Conservation (phyloP, 139 green algal species). For the Chlamydomonas schloesseri region DNA sequence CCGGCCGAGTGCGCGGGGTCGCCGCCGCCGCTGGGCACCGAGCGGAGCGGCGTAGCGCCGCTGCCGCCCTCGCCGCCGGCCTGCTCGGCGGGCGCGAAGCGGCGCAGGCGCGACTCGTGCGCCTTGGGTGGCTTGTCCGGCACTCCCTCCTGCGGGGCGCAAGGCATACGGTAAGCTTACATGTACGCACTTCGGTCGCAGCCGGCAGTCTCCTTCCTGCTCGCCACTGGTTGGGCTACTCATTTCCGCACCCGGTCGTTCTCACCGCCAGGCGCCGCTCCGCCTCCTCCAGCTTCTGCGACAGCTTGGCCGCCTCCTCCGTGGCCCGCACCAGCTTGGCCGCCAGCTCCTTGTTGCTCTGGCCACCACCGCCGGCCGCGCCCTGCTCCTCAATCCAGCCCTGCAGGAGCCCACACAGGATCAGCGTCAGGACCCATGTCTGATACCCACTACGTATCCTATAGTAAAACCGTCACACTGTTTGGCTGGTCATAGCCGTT, state of each 20-base stretch:
- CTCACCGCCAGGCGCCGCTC: constrained; percentile 25
- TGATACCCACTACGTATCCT: neutral
- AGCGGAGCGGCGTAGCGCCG: neutral
- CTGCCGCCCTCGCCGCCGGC: neutral
- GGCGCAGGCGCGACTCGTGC: constrained; percentile 14
- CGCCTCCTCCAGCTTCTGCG: constrained; percentile 17
- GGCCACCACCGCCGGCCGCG: too few species aligned
- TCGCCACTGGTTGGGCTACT: too few species aligned
- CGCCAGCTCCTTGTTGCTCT: neutral
- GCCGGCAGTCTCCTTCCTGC: too few species aligned
- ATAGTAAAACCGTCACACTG: too few species aligned
- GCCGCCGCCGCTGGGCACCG: neutral
- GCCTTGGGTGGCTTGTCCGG: neutral
- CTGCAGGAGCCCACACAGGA: too few species aligned
- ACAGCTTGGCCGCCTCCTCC: constrained; percentile 17
- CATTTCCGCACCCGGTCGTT: too few species aligned
- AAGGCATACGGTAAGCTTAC: too few species aligned
- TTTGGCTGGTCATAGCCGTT: too few species aligned
- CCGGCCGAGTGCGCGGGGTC: neutral
- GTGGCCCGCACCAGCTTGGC: constrained; percentile 18
- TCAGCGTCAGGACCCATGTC: too few species aligned
- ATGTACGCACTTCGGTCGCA: too few species aligned
- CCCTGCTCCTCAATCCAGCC: constrained; percentile 25
- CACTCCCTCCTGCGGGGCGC: constrained; percentile 6
- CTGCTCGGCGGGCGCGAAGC: neutral